Conservation (phyloP, 2,329 filamentous ascomycete genomes). For the Dactylellina leptospora region DNA sequence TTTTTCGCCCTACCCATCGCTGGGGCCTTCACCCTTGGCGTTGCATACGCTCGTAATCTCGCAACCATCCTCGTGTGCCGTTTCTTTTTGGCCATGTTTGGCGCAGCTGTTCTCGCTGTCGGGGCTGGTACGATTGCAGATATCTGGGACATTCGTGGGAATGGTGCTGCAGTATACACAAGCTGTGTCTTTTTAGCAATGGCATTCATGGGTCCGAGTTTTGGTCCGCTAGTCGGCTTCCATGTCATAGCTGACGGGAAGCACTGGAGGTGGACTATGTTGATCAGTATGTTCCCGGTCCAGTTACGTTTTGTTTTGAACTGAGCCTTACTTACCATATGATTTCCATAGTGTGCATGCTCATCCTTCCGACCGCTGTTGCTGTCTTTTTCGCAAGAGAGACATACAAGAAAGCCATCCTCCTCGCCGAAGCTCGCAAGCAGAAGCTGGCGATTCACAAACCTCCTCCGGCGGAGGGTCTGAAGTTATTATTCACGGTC, state of each 20-base stretch:
- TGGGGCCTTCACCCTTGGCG: constrained; percentile 56
- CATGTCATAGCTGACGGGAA: constrained; percentile 38
- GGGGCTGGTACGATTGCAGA: constrained; percentile 66
- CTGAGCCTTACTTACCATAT: not conserved
- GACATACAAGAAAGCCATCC: constrained; percentile 69
- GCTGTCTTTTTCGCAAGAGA: constrained; percentile 62
- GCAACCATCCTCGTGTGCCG: constrained; percentile 59
- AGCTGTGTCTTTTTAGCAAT: constrained; percentile 47
- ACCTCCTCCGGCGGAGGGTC: constrained; percentile 61
- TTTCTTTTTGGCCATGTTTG: constrained; percentile 60
- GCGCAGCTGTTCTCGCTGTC: constrained; percentile 64
- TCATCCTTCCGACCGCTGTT: constrained; percentile 24
- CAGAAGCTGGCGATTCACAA: constrained; percentile 24
- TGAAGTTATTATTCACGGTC: constrained; percentile 70
- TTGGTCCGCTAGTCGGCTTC: constrained; percentile 44
- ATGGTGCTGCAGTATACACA: constrained; percentile 14
- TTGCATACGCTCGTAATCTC: constrained; percentile 55
- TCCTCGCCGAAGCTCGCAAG: constrained; percentile 60
- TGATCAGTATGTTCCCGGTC: constrained; percentile 24
- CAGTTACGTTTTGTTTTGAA: not conserved
- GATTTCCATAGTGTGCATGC: constrained; percentile 35
- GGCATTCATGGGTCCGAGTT: constrained; percentile 50
- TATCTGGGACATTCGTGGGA: constrained; percentile 59
- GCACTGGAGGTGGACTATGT: constrained; percentile 50
- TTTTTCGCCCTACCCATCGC: constrained; percentile 57